Percentiles rank a stretch among this genome's conserved stretches.
These are phyloP conservation scores for Priceomyces carsonii DNA, from an alignment of 805 yeast genomes.

Conservation along the genomic window DNA sequence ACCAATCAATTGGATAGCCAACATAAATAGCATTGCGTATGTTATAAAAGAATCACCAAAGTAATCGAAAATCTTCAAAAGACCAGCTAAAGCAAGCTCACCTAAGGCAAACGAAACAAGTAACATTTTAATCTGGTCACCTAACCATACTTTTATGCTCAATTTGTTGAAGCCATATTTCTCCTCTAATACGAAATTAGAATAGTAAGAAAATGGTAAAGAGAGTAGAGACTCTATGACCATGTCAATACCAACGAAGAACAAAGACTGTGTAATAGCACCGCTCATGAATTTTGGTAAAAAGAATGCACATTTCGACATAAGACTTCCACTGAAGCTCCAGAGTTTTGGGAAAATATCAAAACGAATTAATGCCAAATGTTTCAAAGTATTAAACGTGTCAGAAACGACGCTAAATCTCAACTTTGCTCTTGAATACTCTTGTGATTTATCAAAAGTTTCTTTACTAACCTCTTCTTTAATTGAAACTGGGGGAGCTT, in stretches of 20 bases:
- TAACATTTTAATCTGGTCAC: conserved; percentile 67
- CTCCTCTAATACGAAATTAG: conserved; percentile 87
- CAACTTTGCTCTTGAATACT: conserved; percentile 78
- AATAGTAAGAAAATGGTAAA: conserved; percentile 73
- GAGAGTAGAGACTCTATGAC: conserved; percentile 54
- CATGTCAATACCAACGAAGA: conserved; percentile 55
- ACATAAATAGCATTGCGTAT: conserved; percentile 72
- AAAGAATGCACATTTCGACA: conserved; percentile 46
- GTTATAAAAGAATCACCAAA: conserved; percentile 81
- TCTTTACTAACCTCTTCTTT: conserved; percentile 67
- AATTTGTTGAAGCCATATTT: conserved; percentile 90
- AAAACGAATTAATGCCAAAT: conserved; percentile 55
- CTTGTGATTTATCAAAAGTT: conserved; percentile 74
- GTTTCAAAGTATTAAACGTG: conserved; percentile 52
- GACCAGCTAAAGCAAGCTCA: conserved; percentile 69
- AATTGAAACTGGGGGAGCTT: conserved; percentile 65
- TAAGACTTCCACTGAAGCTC: conserved; percentile 56
- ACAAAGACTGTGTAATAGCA: conserved; percentile 67
- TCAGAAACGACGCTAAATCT: conserved; percentile 61
- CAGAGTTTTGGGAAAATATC: conserved; percentile 50
- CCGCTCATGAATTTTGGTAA: conserved; percentile 49
- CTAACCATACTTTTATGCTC: conserved; percentile 68
- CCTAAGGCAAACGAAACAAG: conserved; percentile 59
- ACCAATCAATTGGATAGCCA: conserved; percentile 69
- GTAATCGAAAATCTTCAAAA: conserved; percentile 77